Conservation (phyloP, 164 flowering plant species). For the Annona cherimola region DNA sequence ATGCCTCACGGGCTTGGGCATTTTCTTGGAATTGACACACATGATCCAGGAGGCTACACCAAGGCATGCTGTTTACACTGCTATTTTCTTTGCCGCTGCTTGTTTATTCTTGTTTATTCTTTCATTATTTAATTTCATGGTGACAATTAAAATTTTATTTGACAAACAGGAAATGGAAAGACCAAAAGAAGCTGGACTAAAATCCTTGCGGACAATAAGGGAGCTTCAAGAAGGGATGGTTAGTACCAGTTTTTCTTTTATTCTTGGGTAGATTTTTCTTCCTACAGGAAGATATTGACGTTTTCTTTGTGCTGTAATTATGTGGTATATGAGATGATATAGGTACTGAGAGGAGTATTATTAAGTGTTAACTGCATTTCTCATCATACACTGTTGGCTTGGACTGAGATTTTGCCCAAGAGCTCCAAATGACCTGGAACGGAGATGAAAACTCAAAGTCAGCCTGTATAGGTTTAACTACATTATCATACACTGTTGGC, state of each 20-base stretch:
- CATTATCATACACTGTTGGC: too few species aligned
- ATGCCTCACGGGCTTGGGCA: conserved; percentile 99
- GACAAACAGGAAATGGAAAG: conserved; percentile 64
- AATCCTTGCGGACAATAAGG: conserved; percentile 60
- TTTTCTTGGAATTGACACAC: conserved; percentile 88
- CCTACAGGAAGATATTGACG: too few species aligned
- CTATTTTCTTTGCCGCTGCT: conserved; percentile 3
- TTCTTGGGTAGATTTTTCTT: not conserved
- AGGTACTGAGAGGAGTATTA: too few species aligned
- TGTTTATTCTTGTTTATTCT: not conserved
- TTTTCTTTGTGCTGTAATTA: too few species aligned
- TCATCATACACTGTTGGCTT: too few species aligned
- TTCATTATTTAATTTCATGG: not conserved
- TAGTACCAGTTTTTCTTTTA: conserved; percentile 13
- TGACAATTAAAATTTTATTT: not conserved
- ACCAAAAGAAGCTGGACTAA: conserved; percentile 77
- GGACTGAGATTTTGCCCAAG: too few species aligned
- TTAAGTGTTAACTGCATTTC: too few species aligned
- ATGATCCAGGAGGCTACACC: conserved; percentile 92
- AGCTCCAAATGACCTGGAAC: too few species aligned
- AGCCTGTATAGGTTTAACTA: too few species aligned
- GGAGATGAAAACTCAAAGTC: too few species aligned
- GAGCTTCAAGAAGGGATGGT: conserved; percentile 90
- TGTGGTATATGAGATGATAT: too few species aligned
- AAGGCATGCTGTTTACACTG: conserved; percentile 31